Evolutionary conservation across 1,139 yeast genomes (phyloP), one percentile per base, ranked within the genome.

Genomic region (Geotrichum citri-aurantii): DNA sequence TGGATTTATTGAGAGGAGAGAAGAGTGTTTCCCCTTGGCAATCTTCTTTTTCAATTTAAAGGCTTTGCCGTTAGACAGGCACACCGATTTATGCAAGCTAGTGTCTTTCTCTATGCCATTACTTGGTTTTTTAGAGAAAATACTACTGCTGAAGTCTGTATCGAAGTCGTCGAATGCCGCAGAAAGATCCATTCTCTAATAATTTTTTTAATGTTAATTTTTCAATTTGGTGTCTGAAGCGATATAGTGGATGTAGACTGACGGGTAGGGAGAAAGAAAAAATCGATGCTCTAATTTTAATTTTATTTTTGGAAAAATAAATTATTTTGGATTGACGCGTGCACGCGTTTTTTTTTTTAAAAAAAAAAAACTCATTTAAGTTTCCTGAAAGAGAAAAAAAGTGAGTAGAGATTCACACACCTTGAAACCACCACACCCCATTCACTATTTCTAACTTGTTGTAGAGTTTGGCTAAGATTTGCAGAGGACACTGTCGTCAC

Each of bases 61-160:
- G 10, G 54, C 49, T 11, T 29, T 24, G n/a, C 63, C 65, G 48
- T 54, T 49, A 5, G 61, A 40, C 27, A 56, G 47, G 26, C 59
- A 33, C 29, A 46, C 58, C 12, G 58, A 29, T 59, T 51, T 48
- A 33, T 46, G 31, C 5, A 40, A 21, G n/a, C 21, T 23, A 11
- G 56, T 27, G 47, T 53, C 56, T 31, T 47, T 40, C 27, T 21
- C 19, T 26, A 31, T 27, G 21, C 27, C n/a, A 33, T 24, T 21
- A 49, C 40, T 23, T 23, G 27, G 24, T 19, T 40, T 51, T 23
- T 56, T 56, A 19, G 53, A 44, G 14, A 57, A 52, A 27, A 57
- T 57, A 48, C 53, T 48, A 7, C 37, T 24, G 23, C 57, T 50
- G 6, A 57, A 49, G 26, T 53, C 56, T 11, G 54, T 49, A 26